Percentiles rank a stretch among this genome's conserved stretches.
phyloP scores from a whole-genome alignment of 371 early-diverging fungal species.

The Mucor indicus region DNA sequence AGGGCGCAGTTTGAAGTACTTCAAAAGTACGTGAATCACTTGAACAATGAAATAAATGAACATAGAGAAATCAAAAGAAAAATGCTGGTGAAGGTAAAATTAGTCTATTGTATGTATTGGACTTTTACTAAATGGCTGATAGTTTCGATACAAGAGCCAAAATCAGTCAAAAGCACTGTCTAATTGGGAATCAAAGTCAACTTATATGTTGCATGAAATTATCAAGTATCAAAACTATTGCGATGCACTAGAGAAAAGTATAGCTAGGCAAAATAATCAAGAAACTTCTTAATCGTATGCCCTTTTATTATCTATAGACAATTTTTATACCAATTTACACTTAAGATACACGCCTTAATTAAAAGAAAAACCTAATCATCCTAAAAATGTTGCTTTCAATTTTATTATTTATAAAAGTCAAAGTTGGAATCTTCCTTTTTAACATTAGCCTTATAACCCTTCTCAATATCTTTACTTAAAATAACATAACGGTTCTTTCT shows the following conservation, averaged over 20 bases:
- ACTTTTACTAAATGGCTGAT: not conserved
- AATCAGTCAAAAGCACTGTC: constrained; percentile 66
- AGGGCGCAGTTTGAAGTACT: constrained; percentile 22
- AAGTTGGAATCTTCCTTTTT: constrained; percentile 96
- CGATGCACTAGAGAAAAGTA: constrained; percentile 66
- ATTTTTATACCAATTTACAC: no score
- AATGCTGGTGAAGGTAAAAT: constrained; percentile 25
- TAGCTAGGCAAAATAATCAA: no score
- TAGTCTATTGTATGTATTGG: not conserved
- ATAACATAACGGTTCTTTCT: constrained; percentile 98
- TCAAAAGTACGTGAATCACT: constrained; percentile 19
- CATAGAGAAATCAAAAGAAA: constrained; percentile 39
- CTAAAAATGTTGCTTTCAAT: no score
- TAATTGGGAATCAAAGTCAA: constrained; percentile 87
- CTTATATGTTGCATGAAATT: constrained; percentile 81
- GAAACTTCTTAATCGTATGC: no score
- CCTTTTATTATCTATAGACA: no score
- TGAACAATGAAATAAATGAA: constrained; percentile 38
- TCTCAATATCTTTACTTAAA: constrained; percentile 96
- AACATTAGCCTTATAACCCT: constrained; percentile 95
- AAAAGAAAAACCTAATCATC: no score
- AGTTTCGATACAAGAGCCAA: constrained; percentile 58
- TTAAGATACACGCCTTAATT: no score
- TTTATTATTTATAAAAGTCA: constrained; percentile 89
- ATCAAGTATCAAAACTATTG: constrained; percentile 88